Conservation (phyloP, 108 stramenopile species). For the Ochromonas danica region DNA sequence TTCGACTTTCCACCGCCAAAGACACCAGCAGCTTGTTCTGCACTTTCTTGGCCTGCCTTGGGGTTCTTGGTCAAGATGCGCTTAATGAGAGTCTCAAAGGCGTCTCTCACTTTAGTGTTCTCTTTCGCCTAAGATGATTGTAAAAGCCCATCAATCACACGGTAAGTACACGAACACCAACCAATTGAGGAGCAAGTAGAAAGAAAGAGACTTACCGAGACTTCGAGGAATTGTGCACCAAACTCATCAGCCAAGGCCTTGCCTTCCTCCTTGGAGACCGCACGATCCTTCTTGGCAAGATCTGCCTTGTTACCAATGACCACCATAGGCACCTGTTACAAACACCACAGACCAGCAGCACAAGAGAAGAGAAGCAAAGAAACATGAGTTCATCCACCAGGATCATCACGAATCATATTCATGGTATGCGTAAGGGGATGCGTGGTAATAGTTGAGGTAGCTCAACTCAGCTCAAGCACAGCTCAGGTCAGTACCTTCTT, state of each 20-base stretch:
- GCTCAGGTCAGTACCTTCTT: slow-evolving; percentile 2
- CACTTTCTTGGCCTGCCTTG: slow-evolving; percentile 1
- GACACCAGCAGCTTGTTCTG: background rate
- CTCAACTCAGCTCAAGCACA: too few relatives aligned
- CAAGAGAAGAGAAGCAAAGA: too few relatives aligned
- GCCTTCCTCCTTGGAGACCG: slow-evolving; percentile 32
- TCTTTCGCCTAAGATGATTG: slow-evolving; percentile 24
- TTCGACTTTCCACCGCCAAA: slow-evolving; percentile 33
- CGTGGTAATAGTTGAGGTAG: too few relatives aligned
- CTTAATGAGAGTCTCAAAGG: slow-evolving; percentile 9
- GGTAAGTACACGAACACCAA: background rate
- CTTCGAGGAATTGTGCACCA: slow-evolving; percentile 23
- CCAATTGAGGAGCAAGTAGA: too few relatives aligned
- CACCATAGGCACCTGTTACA: slow-evolving; percentile 30
- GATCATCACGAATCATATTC: too few relatives aligned
- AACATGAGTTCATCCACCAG: too few relatives aligned
- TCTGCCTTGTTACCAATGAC: slow-evolving; percentile 32
- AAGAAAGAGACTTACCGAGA: slow-evolving; percentile 27
- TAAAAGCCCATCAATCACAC: background rate
- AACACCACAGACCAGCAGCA: too few relatives aligned
- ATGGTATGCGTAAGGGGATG: too few relatives aligned
- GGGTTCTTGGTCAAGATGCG: slow-evolving; percentile 20
- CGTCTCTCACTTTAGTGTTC: slow-evolving; percentile 20
- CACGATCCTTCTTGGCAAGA: slow-evolving; percentile 5
- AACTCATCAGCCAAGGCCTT: slow-evolving; percentile 34